Evolutionary conservation across 345 rosid genomes (phyloP), one percentile per base, ranked within the genome.

Genomic region (Brassica nigra): DNA sequence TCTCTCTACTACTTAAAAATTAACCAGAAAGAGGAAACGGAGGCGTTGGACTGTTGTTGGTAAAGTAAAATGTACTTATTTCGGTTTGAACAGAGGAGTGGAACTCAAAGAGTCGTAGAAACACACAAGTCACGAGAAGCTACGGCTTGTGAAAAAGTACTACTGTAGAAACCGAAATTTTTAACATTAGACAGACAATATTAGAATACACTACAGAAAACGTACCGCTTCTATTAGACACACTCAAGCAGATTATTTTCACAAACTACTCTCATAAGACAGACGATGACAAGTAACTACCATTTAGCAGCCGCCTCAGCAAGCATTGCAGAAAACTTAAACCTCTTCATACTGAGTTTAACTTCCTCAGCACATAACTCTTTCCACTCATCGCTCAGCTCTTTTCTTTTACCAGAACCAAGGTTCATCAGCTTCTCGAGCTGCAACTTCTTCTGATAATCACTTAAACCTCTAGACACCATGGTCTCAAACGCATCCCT

Each of bases 401-500:
- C 83, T 29, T 68, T 64, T 42, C 33, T 37, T 69, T 69, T 70
- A 0, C 39, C 62, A 29, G 67, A 14, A 39, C 14, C 68, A 20
- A 80, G 52, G 29, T 29, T 75, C 71, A 69, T 75, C 52, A 75
- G 62, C 16, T 75, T 80, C 62, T 18, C 71, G 12, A 69, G 30
- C 30, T 27, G 36, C 52, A 12, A 8, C 59, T 62, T 80, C 42
- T 55, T 80, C 5, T 69, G 79, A 57, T 52, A 70, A 11, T 70
- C 79, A 29, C 72, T 62, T 23, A 75, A 62, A 9, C 79, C 76
- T 28, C 65, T 31, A 0, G 67, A 20, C 5, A 75, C 5, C 23
- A 70, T 3, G 15, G 76, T 70, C 72, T 75, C 79, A 39, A 80
- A 80, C 3, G 79, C 79, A 75, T 69, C 83, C 23, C 63, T 8